Conservation (phyloP, 2,329 filamentous ascomycete genomes). For the Fusarium temperatum region DNA sequence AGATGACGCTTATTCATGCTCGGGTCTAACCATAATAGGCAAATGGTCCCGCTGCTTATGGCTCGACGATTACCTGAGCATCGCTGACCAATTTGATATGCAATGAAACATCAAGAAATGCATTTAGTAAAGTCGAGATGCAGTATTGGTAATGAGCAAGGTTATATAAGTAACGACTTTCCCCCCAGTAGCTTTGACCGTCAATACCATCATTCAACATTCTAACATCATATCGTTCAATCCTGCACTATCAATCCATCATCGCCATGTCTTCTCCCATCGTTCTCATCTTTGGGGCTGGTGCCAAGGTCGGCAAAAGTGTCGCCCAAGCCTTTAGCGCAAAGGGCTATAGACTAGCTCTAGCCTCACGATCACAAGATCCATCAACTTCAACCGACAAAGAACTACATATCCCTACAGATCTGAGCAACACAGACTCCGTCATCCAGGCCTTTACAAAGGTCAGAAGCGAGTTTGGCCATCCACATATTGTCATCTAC, state of each 20-base stretch:
- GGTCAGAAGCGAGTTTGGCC: not conserved
- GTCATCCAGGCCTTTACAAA: not conserved
- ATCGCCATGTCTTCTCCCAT: not conserved
- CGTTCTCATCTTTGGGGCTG: slow-evolving; percentile 14
- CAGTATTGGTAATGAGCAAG: not conserved
- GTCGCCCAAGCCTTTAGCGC: slow-evolving; percentile 5
- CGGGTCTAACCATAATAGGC: not conserved
- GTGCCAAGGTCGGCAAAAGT: slow-evolving; percentile 8
- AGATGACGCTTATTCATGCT: not conserved
- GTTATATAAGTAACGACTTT: not conserved
- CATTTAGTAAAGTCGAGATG: not conserved
- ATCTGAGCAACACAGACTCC: not conserved
- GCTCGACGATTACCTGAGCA: not conserved
- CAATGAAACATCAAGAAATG: not conserved
- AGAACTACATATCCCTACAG: not conserved
- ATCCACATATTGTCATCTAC: slow-evolving; percentile 9
- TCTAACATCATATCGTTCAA: rapidly evolving
- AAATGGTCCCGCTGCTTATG: not conserved
- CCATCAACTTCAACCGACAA: not conserved
- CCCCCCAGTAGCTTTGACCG: rapidly evolving
- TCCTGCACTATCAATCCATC: rapidly evolving
- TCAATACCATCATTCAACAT: not conserved
- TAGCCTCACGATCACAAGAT: slow-evolving; percentile 1
- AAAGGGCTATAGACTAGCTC: slow-evolving; percentile 12
- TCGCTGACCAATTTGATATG: not conserved